Conservation (phyloP, 73 alveolate genomes). For the Tetrahymena borealis region DNA sequence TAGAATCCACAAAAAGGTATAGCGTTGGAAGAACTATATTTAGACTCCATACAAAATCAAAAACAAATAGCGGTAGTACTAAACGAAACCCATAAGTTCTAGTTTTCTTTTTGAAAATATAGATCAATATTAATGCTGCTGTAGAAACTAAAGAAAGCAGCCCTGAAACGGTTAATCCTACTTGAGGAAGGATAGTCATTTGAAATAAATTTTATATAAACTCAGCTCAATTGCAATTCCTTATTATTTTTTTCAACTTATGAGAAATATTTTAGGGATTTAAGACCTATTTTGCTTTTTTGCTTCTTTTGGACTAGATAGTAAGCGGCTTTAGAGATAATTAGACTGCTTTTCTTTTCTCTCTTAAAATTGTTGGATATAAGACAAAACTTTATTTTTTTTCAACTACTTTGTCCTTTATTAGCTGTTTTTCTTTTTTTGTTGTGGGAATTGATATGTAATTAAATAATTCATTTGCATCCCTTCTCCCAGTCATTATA, state of each 20-base stretch:
- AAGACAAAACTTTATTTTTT: background rate
- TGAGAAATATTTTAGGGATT: no score
- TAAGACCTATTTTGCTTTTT: background rate
- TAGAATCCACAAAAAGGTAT: background rate
- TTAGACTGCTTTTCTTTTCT: background rate
- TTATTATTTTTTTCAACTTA: no score
- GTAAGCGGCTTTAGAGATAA: background rate
- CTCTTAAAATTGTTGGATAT: background rate
- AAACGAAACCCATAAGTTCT: background rate
- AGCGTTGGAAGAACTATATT: background rate
- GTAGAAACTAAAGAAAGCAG: background rate
- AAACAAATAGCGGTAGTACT: background rate
- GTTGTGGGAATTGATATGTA: no score
- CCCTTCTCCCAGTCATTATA: no score
- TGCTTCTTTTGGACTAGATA: background rate
- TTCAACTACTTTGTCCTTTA: background rate
- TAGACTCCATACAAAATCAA: background rate
- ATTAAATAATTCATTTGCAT: no score
- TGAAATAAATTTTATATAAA: background rate
- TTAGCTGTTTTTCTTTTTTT: background rate
- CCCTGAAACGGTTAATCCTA: background rate
- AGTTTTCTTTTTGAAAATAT: background rate
- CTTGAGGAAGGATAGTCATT: background rate
- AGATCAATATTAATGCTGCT: background rate
- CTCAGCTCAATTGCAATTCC: background rate